Evolutionary conservation across 1,284 basidiomycete genomes (phyloP), one percentile per base, ranked within the genome.

Genomic region (Pseudozyma hubeiensis): DNA sequence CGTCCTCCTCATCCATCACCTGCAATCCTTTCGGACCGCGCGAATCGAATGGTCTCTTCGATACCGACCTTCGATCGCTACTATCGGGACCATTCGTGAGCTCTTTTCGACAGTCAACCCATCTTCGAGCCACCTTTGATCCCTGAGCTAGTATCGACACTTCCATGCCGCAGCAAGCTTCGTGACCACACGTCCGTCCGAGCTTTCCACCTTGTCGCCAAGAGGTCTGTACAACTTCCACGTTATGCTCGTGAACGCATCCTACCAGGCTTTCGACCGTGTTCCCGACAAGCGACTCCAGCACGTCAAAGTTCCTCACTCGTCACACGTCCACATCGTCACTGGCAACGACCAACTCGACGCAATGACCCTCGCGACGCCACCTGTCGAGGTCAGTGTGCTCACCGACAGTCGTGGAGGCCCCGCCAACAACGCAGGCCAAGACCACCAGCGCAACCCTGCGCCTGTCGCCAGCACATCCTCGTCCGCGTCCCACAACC

Each of bases 221-320:
- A 4, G 6, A 52, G 34, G 47, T 39, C 45, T 7, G 5, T 29
- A 24, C 46, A 44, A 11, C 56, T 7, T 48, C 51, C 48, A 56
- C 66, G 66, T 55, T 56, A 69, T 69, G 66, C 61, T 69, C 37
- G 66, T 64, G 40, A 69, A 57, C 66, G 61, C 61, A 19, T 29
- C 66, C 37, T 35, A 44, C 30, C 56, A 54, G 44, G 19, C 61
- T 19, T 55, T 59, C 49, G 61, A 69, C 46, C 61, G 61, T 46
- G 45, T 46, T 37, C 34, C 49, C 45, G 44, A 64, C 39, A 53
- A 55, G 49, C 61, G 57, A 56, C 56, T 57, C 35, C 56, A 56
- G 13, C 39, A 47, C 45, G 49, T 45, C 34, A 45, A 54, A 33
- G 14, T 52, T n/a, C 37, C 40, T 5, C 34, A 48, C 17, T 41